A percentile compares a stretch with the other conserved stretches of the same genome.
Evolutionary conservation across 2,329 filamentous ascomycete genomes (phyloP).

Genomic region (Aspergillus nomiae): DNA sequence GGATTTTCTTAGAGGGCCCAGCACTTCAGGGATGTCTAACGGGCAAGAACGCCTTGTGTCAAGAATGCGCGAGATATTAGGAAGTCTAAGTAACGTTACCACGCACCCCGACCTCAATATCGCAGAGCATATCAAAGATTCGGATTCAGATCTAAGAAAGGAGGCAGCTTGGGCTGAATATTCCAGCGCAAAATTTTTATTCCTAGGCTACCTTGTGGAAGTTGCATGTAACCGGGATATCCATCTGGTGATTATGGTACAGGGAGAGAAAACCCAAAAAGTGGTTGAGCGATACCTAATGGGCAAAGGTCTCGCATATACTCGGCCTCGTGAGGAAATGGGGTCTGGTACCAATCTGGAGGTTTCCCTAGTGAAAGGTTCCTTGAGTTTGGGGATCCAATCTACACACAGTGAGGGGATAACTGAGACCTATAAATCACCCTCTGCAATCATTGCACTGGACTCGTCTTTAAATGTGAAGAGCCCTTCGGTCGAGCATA

Average conservation of each 20-base stretch:
- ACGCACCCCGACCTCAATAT: constrained; percentile 50
- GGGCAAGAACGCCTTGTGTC: constrained; percentile 24
- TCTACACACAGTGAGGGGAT: constrained; percentile 32
- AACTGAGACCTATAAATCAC: constrained; percentile 35
- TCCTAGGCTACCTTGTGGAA: constrained; percentile 47
- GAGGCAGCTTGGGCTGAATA: constrained; percentile 50
- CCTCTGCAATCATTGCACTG: constrained; percentile 46
- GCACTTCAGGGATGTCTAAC: constrained; percentile 12
- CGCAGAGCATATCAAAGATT: constrained; percentile 37
- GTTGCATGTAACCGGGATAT: constrained; percentile 35
- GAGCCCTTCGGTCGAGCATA: constrained; percentile 41
- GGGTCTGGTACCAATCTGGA: constrained; percentile 33
- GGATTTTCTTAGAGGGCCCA: constrained; percentile 29
- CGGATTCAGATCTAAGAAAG: constrained; percentile 35
- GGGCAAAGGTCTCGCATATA: constrained; percentile 42
- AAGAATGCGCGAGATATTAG: constrained; percentile 37
- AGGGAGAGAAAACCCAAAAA: constrained; percentile 37
- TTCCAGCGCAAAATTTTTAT: constrained; percentile 49
- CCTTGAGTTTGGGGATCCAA: constrained; percentile 40
- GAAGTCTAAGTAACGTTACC: constrained; percentile 44
- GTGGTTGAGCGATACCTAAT: constrained; percentile 46
- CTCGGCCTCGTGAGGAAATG: constrained; percentile 34
- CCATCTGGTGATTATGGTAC: constrained; percentile 43
- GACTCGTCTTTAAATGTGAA: constrained; percentile 46
- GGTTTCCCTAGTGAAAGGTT: constrained; percentile 38